phyloP scores from a whole-genome alignment of 768 basidiomycete species.

The Collybia sordida region DNA sequence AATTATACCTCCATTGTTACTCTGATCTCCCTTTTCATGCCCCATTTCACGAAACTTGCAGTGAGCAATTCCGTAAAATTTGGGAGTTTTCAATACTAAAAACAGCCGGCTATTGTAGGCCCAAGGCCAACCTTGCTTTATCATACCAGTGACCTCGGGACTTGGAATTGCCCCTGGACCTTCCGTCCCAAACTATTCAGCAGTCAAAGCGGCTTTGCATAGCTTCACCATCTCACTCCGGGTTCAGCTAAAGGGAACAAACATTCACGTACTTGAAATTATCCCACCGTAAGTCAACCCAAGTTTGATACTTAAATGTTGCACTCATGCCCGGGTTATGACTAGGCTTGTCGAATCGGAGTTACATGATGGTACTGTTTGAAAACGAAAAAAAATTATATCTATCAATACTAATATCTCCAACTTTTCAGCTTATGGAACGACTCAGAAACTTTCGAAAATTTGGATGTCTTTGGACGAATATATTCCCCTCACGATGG shows the following conservation, averaged over 20 bases:
- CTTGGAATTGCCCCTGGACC: constrained; percentile 47
- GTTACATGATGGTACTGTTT: constrained; percentile 51
- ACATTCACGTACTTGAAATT: constrained; percentile 55
- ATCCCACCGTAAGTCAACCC: constrained; percentile 49
- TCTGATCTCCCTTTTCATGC: constrained; percentile 46
- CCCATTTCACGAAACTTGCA: constrained; percentile 54
- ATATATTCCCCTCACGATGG: constrained; percentile 36
- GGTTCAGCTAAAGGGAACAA: constrained; percentile 44
- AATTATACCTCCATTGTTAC: constrained; percentile 56
- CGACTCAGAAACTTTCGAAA: constrained; percentile 43
- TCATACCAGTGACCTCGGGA: constrained; percentile 52
- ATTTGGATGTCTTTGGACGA: constrained; percentile 54
- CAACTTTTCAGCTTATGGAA: constrained; percentile 46
- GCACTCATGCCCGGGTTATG: not conserved
- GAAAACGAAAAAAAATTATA: not conserved
- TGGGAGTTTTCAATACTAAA: not conserved
- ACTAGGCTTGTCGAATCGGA: constrained; percentile 63
- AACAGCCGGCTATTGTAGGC: constrained; percentile 26
- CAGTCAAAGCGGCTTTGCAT: constrained; percentile 58
- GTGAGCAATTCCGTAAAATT: constrained; percentile 29
- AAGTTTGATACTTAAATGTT: not conserved
- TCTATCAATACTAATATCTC: not conserved
- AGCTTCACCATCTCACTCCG: constrained; percentile 49
- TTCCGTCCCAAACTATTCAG: constrained; percentile 48
- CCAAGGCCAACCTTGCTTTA: constrained; percentile 44